Evolutionary conservation across 2,329 filamentous ascomycete genomes (phyloP).

Genomic region (Fusarium goolgardi): DNA sequence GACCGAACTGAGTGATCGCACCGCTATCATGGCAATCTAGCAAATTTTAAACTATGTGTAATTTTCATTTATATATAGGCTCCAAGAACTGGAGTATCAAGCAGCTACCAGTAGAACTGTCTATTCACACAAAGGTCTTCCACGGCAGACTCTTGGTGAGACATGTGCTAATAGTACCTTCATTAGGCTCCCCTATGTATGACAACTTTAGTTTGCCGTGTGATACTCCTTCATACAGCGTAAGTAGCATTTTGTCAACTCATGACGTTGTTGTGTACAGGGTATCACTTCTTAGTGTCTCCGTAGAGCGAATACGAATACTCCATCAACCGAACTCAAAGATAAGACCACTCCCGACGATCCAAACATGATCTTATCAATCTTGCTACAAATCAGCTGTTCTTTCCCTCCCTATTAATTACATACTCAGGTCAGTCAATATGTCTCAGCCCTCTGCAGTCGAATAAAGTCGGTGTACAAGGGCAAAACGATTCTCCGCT

Average conservation of each 20-base stretch:
- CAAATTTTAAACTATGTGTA: too few species aligned
- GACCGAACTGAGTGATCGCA: too few species aligned
- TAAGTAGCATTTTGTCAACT: neutral
- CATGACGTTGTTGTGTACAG: neutral
- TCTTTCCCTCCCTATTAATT: neutral
- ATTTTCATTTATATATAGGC: neutral
- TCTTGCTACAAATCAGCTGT: conserved; percentile 1
- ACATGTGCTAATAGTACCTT: too few species aligned
- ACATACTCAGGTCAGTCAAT: neutral
- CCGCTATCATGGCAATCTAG: too few species aligned
- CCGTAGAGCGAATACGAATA: neutral
- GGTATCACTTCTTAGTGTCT: neutral
- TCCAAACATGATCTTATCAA: conserved; percentile 5
- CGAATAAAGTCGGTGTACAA: conserved; percentile 23
- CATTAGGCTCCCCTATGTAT: neutral
- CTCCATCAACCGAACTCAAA: neutral
- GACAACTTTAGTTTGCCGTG: neutral
- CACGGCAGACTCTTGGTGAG: too few species aligned
- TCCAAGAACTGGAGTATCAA: too few species aligned
- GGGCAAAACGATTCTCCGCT: conserved; percentile 39
- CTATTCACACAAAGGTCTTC: too few species aligned
- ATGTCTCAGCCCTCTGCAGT: neutral
- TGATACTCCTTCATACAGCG: neutral
- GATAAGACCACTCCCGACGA: neutral
- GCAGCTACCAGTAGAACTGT: too few species aligned